These are phyloP conservation scores for Mrakiaceae sp. DNA, from an alignment of 1,284 basidiomycete genomes.

Conservation along the genomic window DNA sequence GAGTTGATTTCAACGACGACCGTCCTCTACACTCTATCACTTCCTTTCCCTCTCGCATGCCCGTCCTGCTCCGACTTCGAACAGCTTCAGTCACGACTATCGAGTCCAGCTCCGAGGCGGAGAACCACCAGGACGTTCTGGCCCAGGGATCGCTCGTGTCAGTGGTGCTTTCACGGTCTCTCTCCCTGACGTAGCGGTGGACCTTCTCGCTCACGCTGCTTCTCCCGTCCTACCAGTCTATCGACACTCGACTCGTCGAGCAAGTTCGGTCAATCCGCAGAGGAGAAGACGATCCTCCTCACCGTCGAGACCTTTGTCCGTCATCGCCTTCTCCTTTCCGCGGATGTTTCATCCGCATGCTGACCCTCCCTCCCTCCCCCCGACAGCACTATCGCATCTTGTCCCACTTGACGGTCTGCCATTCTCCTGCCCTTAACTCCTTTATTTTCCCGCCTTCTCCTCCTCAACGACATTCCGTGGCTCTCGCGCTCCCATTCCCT, in stretches of 20 bases:
- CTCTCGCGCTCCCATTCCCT: conserved; percentile 12
- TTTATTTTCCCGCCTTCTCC: conserved; percentile 10
- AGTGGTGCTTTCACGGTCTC: neutral
- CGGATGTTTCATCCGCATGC: neutral
- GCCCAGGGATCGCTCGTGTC: neutral
- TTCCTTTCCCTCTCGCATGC: no score
- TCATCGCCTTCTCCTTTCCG: neutral
- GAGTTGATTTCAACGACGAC: no score
- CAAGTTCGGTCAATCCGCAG: neutral
- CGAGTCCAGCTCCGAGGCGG: neutral
- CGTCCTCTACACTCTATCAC: no score
- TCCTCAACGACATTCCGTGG: neutral
- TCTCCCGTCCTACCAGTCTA: neutral
- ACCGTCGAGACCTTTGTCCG: conserved; percentile 12
- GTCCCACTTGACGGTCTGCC: neutral
- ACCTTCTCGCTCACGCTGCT: neutral
- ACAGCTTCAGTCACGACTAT: no score
- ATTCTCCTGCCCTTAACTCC: conserved; percentile 12
- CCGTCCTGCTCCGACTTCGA: no score
- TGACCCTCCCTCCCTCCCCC: neutral
- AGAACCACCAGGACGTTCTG: neutral
- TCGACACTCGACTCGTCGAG: neutral
- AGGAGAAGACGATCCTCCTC: conserved; percentile 6
- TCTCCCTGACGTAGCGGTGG: neutral
- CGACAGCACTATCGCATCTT: conserved; percentile 11